phyloP scores from a whole-genome alignment of 2,329 filamentous ascomycete species.

The Aspergillus clavatus region DNA sequence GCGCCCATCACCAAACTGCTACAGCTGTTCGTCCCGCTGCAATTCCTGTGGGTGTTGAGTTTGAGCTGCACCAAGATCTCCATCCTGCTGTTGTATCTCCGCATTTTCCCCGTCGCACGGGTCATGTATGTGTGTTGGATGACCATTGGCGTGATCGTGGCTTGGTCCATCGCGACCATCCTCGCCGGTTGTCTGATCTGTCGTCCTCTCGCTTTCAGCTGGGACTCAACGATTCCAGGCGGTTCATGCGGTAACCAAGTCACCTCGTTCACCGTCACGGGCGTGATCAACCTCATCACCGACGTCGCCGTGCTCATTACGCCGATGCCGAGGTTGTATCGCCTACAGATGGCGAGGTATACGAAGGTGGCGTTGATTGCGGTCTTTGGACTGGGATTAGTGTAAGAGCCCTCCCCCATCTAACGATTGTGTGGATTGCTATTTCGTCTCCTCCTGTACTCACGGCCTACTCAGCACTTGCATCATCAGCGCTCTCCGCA shows the following conservation, averaged over 20 bases:
- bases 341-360: conserved; percentile 19
- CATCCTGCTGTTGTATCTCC: conserved; percentile 18
- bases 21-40: conserved; percentile 19
- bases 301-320: conserved; percentile 20
- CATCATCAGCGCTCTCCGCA: conserved; percentile 34
- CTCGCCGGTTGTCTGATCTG: conserved; percentile 18
- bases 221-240: conserved; percentile 20
- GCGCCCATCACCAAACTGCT: conserved; percentile 19
- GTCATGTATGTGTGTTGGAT: conserved; percentile 9
- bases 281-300: conserved; percentile 21
- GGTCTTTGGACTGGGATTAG: conserved; percentile 19
- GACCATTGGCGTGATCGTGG: conserved; percentile 15
- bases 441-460: background rate
- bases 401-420: conserved; percentile 21
- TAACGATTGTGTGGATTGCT: background rate
- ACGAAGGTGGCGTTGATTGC: conserved; percentile 21
- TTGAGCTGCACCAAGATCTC: conserved; percentile 22
- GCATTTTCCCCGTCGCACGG: conserved; percentile 19
- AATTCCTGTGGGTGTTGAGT: conserved; percentile 23
- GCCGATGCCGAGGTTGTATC: conserved; percentile 19
- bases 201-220: conserved; percentile 22
- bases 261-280: conserved; percentile 18
- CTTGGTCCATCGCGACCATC: conserved; percentile 27
- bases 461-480: conserved; percentile 23
- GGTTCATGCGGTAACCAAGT: conserved; percentile 20